Base-by-base conservation (phyloP, 2,329 filamentous ascomycete genomes). In the Penicillium sp. region DNA sequence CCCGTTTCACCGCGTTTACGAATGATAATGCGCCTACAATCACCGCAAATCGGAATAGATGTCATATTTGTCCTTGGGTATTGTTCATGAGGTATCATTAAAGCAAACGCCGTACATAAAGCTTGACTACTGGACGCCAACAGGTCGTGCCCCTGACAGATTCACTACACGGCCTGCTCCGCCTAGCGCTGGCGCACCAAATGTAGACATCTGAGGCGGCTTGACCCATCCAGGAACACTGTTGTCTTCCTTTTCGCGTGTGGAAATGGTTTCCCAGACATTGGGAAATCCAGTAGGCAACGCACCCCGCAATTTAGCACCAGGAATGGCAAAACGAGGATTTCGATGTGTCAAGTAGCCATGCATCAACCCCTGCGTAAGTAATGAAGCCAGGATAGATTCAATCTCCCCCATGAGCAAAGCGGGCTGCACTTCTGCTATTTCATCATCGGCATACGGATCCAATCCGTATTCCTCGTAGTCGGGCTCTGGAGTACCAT, bases 261-360 rank as follows among this genome's bases (percentile, higher is more conserved):
- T 80, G 46, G 79, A 80, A 16, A 96, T 83, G 0, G 88, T 87
- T 55, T 86, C 80, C 82, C 88, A 91, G 1, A 90, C 85, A 44
- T 78, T 79, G 1, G 93, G 92, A 78, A 93, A 97, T 1, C 77
- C 77, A 2, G 76, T 78, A 0, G 74, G 71, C 26, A 77, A 56
- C 3, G 78, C 75, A 8, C 75, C 75, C 5, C 73, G 71, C 24
- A 70, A 50, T 43, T 73, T 70, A 24, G 90, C 86, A 3, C 93
- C 92, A 52, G 89, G 86, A 44, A 97, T 90, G 13, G 91, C 92
- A 68, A 97, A 92, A 48, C 90, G 87, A 44, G 84, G 83, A 68
- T 87, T 86, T 26, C 84, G 84, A 67, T 96, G 91, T 16, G 90
- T 90, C 27, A 97, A 83, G 68, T 93, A 97, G 1, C 93, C 93